A percentile compares a stretch with the other conserved stretches of the same genome.
Conservation (phyloP, 2,329 filamentous ascomycete species). For the Claviceps sp. region DNA sequence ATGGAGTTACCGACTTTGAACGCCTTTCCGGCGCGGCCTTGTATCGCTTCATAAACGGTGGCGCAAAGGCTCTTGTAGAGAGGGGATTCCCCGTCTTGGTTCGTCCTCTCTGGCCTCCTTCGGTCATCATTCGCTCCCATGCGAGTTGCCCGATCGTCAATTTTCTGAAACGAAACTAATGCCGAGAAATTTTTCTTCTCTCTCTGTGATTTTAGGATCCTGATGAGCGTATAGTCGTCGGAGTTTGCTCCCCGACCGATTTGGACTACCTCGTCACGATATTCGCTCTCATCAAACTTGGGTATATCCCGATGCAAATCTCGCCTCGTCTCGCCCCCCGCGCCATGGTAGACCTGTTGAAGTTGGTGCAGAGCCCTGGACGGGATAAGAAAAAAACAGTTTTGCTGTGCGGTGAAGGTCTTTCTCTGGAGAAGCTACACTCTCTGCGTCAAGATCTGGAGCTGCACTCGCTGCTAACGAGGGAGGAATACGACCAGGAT, state of each 20-base stretch:
- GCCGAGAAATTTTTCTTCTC: not conserved
- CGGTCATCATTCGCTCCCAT: not conserved
- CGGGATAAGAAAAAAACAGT: no score
- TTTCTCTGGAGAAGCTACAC: not conserved
- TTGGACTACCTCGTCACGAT: conserved; percentile 9
- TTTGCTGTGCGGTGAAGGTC: not conserved
- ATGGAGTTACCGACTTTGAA: not conserved
- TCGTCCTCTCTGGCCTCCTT: not conserved
- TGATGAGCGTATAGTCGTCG: not conserved
- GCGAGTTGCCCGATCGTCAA: no score
- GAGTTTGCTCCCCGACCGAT: conserved; percentile 48
- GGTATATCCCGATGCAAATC: not conserved
- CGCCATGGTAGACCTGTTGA: not conserved
- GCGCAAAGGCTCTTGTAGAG: not conserved
- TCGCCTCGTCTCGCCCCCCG: not conserved
- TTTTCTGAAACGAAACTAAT: no score
- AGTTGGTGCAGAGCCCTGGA: not conserved
- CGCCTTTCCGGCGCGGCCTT: not conserved
- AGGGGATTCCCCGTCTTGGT: not conserved
- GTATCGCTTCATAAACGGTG: not conserved
- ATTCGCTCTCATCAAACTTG: conserved; percentile 1
- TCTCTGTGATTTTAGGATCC: not conserved
- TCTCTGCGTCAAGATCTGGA: not conserved
- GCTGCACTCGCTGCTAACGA: not conserved
- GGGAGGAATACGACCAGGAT: not conserved